A percentile compares a stretch with the other conserved stretches of the same genome.
phyloP scores from a whole-genome alignment of 2,329 filamentous ascomycete genomes.

The Cadophora sp. region DNA sequence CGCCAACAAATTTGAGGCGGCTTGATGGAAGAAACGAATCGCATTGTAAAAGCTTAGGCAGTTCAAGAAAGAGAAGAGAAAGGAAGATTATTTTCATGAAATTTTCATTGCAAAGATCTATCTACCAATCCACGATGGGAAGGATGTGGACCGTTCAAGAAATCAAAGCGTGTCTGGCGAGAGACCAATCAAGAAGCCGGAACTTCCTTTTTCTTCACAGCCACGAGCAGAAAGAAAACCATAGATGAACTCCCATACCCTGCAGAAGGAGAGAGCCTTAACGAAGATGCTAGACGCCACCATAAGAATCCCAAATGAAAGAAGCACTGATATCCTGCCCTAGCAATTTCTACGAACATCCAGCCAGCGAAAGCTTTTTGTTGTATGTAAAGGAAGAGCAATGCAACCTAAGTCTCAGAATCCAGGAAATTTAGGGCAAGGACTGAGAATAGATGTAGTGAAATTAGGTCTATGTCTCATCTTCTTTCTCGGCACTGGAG shows the following conservation, averaged over 20 bases:
- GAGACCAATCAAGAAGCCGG: neutral
- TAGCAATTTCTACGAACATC: neutral
- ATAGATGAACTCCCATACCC: neutral
- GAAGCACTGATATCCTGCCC: constrained; percentile 4
- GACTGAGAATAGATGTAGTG: neutral
- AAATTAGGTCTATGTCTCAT: neutral
- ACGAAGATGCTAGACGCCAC: neutral
- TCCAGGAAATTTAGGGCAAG: neutral
- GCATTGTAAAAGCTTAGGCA: too few relatives aligned
- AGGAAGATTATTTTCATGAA: neutral
- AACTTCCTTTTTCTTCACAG: neutral
- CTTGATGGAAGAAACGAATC: neutral
- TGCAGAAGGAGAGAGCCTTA: neutral
- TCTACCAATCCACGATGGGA: neutral
- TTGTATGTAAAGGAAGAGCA: neutral
- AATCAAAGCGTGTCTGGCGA: neutral
- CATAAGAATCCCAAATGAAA: neutral
- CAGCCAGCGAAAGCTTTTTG: constrained; percentile 5
- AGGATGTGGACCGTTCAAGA: neutral
- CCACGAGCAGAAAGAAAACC: neutral
- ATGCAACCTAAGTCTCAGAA: neutral
- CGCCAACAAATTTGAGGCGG: too few relatives aligned
- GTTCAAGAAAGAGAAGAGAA: neutral
- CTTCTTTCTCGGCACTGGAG: neutral
- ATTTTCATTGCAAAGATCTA: neutral